Evolutionary conservation across 1,284 basidiomycete genomes (phyloP).

Genomic region (Apiotrichum brassicae): DNA sequence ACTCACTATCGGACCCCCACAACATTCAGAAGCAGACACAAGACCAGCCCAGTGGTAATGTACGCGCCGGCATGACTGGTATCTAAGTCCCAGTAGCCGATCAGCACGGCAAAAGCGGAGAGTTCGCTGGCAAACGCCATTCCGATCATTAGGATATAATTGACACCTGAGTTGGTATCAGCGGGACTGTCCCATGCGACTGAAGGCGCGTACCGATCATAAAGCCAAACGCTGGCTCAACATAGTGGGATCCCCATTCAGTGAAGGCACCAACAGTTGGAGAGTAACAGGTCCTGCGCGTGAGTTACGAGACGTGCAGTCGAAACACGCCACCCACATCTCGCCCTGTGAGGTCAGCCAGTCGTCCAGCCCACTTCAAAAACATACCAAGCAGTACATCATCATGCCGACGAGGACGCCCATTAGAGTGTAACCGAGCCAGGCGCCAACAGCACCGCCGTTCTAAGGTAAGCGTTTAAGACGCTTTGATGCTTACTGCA

Average conservation of each 20-base stretch:
- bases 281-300: slow-evolving; percentile 3
- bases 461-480: slow-evolving; percentile 1
- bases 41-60: slow-evolving; percentile 12
- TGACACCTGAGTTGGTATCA: slow-evolving; percentile 39
- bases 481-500: too few relatives aligned
- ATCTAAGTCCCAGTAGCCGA: slow-evolving; percentile 66
- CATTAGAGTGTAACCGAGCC: slow-evolving; percentile 23
- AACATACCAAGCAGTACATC: slow-evolving; percentile 6
- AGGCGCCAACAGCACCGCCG: slow-evolving; percentile 48
- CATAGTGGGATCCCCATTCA: slow-evolving; percentile 34
- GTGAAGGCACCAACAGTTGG: slow-evolving; percentile 18
- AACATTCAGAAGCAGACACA: slow-evolving; percentile 6
- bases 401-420: slow-evolving; percentile 18
- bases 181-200: neutral
- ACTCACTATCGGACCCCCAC: slow-evolving; percentile 10
- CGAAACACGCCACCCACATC: too few relatives aligned
- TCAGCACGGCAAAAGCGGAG: slow-evolving; percentile 64
- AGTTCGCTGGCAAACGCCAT: slow-evolving; percentile 55
- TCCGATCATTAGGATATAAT: slow-evolving; percentile 59
- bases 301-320: too few relatives aligned
- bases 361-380: too few relatives aligned
- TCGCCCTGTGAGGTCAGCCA: slow-evolving; percentile 8
- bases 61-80: slow-evolving; percentile 10
- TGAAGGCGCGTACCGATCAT: slow-evolving; percentile 45
- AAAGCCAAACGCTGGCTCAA: slow-evolving; percentile 53